Base-by-base conservation (phyloP, 805 yeast genomes). In the Limtongia smithiae region DNA sequence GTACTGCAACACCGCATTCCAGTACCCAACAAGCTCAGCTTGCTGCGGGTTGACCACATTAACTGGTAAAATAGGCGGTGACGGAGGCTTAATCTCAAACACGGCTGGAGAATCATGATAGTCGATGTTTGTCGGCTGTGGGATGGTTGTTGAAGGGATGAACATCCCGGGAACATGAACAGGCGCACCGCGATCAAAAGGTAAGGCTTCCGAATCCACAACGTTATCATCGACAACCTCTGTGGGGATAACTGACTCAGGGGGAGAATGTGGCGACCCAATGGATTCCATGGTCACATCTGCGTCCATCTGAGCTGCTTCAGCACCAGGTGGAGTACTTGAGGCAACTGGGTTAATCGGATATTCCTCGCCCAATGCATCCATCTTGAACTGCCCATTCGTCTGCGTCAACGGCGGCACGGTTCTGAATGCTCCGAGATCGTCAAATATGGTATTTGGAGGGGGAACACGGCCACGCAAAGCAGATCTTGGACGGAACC, bases 351-450 rank as follows among this genome's bases (percentile, higher is more conserved):
- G 9, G 32, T 41, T 30, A 8, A 37, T 20, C 9, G 51, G 55
- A 17, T 33, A 41, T 12, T 43, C 24, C 8, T 41, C 33, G 27
- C 37, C 18, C 32, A 64, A 33, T 15, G 48, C 61, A 14, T 57
- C 60, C 65, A 65, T 53, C 24, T 57, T 52, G 48, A 65, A 65
- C 37, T 62, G 57, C 25, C 67, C 65, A 24, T 36, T 25, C 2
- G 63, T 59, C 37, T 63, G 64, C 15, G 64, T 57, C 43, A 63
- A 60, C n/a, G 67, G 66, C 9, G 64, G 51, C 11, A 54, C 57
- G 21, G 35, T 9, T 5, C 41, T 34, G 34, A 50, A 34, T 17
- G 24, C 20, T 2, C 44, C 44, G 9, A 46, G 21, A 22, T 40
- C 47, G 31, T 39, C 33, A 5, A 33, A 39, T 15, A 36, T 21